These are phyloP conservation scores for Arachis stenosperma DNA, from an alignment of 306 rosid genomes.

Conservation along the genomic window DNA sequence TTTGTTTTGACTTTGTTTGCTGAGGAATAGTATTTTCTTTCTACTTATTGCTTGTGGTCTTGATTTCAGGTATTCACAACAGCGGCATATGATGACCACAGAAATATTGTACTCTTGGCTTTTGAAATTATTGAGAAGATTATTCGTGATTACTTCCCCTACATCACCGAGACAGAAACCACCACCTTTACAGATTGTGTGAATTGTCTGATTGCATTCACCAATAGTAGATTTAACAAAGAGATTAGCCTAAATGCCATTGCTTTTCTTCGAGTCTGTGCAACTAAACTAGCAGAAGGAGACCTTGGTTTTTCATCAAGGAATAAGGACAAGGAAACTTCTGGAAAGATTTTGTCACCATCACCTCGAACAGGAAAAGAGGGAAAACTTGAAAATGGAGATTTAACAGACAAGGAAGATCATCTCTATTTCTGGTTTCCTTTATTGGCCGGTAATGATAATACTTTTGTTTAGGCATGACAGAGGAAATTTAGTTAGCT, in stretches of 20 bases:
- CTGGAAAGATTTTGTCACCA: conserved; percentile 58
- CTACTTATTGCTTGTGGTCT: conserved; percentile 37
- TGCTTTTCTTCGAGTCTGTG: conserved; percentile 93
- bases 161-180: conserved; percentile 98
- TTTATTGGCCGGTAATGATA: conserved; percentile 83
- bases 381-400: conserved; percentile 73
- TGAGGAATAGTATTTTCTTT: conserved; percentile 6
- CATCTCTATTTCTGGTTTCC: conserved; percentile 99
- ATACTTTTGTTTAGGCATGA: conserved; percentile 32
- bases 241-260: conserved; percentile 98
- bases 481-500: conserved; percentile 18
- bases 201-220: conserved; percentile 96
- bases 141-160: conserved; percentile 92
- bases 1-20: conserved; percentile 33
- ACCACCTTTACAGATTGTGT: conserved; percentile 98
- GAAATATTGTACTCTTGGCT: conserved; percentile 93
- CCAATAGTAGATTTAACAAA: conserved; percentile 94
- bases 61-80: conserved; percentile 92
- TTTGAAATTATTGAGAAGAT: conserved; percentile 98
- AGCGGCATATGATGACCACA: conserved; percentile 99
- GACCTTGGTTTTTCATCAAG: conserved; percentile 79
- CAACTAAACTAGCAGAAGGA: conserved; percentile 94
- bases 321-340: conserved; percentile 70
- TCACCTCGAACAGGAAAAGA: conserved; percentile 76
- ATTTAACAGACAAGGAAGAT: conserved; percentile 79